Evolutionary conservation across 176 grass and related monocot genomes (phyloP).

Genomic region (Phyllostachys edulis): DNA sequence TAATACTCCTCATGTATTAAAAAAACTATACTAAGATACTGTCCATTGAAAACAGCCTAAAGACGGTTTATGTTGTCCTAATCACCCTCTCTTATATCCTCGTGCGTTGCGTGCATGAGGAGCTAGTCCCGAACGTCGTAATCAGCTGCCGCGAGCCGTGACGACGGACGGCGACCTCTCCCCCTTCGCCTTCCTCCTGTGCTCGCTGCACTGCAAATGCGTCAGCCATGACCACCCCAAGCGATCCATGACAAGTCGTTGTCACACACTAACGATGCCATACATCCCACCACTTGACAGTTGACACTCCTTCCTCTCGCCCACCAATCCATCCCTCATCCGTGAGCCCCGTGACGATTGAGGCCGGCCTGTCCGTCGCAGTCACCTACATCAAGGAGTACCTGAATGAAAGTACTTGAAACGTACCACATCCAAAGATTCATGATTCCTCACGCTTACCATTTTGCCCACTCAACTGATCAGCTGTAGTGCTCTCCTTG

Average conservation of each 20-base stretch:
- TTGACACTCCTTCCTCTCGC: background rate
- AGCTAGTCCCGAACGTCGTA: too few relatives aligned
- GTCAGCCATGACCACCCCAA: background rate
- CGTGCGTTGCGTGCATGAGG: too few relatives aligned
- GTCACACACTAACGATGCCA: background rate
- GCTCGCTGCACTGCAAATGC: background rate
- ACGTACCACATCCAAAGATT: background rate
- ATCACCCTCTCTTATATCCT: too few relatives aligned
- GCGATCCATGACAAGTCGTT: background rate
- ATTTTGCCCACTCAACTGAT: too few relatives aligned
- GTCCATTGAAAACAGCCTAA: too few relatives aligned
- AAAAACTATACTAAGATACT: too few relatives aligned
- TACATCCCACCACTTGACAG: background rate
- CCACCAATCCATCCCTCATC: background rate
- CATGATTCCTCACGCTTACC: background rate
- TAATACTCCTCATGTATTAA: too few relatives aligned
- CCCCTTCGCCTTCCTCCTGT: too few relatives aligned
- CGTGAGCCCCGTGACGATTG: background rate
- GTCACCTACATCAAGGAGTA: too few relatives aligned
- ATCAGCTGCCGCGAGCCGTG: background rate
- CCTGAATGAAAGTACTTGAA: background rate
- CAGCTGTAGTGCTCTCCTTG: background rate
- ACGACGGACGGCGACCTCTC: background rate
- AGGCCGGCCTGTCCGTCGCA: background rate
- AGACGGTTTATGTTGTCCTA: too few relatives aligned